These are phyloP conservation scores for Fagopyrum esculentum DNA, from an alignment of 148 eudicot genomes.

Conservation along the genomic window DNA sequence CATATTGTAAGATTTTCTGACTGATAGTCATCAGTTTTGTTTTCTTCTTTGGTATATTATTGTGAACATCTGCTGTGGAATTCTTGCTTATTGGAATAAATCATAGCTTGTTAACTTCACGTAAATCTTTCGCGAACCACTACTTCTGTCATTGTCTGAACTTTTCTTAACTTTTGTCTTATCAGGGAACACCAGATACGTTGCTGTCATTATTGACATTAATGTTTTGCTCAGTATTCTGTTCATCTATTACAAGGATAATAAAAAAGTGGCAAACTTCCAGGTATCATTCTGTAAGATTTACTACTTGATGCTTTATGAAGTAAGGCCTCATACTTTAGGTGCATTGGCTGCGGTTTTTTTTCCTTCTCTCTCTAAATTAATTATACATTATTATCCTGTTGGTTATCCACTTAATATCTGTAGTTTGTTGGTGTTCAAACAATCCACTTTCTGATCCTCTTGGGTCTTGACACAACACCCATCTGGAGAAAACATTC, in stretches of 20 bases:
- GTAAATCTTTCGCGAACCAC: not conserved
- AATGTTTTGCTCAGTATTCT: constrained; percentile 30
- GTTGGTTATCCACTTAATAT: not conserved
- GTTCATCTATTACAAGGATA: constrained; percentile 28
- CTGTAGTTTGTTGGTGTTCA: not conserved
- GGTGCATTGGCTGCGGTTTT: not conserved
- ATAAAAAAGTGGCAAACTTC: constrained; percentile 17
- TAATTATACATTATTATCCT: not conserved
- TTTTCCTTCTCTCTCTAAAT: not conserved
- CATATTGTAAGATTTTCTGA: not conserved
- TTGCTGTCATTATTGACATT: constrained; percentile 49
- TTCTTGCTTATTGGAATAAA: not conserved
- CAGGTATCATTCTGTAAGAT: constrained; percentile 28
- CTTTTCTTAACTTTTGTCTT: constrained; percentile 4
- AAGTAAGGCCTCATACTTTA: not conserved
- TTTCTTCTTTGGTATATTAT: not conserved
- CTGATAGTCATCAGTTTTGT: not conserved
- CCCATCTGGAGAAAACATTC: no score
- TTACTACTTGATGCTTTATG: not conserved
- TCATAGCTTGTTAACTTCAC: not conserved
- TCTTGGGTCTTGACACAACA: no score
- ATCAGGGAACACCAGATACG: constrained; percentile 76
- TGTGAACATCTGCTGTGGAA: not conserved
- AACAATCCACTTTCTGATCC: not conserved
- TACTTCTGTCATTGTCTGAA: not conserved